Conservation (phyloP, 306 rosid species). For the Parietaria judaica region DNA sequence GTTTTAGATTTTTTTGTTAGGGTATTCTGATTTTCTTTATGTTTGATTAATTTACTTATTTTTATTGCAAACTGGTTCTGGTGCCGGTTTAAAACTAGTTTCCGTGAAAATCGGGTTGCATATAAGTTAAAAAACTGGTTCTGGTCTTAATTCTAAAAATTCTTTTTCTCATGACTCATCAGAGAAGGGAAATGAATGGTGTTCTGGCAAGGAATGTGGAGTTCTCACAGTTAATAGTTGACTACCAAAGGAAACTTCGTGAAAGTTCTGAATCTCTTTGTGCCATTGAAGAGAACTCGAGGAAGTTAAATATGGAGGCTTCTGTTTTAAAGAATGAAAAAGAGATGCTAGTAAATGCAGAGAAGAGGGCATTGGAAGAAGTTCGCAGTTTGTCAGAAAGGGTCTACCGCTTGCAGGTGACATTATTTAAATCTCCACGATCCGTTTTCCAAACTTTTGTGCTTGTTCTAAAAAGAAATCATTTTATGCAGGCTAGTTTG, state of each 20-base stretch:
- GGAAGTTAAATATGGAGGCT: constrained; percentile 74
- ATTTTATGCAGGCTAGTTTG: constrained; percentile 61
- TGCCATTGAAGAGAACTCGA: constrained; percentile 57
- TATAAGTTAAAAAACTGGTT: not conserved
- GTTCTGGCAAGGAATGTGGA: constrained; percentile 72
- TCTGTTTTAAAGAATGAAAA: constrained; percentile 68
- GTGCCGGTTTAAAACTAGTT: not conserved
- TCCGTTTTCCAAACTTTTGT: not conserved
- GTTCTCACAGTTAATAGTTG: constrained; percentile 73
- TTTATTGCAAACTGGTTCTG: too few relatives aligned
- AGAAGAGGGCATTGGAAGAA: constrained; percentile 83
- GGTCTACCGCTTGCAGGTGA: constrained; percentile 78
- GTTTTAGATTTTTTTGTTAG: too few relatives aligned
- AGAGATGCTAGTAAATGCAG: constrained; percentile 77
- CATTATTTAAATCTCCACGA: constrained; percentile 3
- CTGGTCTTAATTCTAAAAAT: not conserved
- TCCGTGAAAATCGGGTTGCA: not conserved
- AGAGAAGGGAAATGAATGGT: constrained; percentile 67
- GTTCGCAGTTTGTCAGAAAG: constrained; percentile 73
- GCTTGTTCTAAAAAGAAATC: constrained; percentile 24
- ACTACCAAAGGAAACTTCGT: constrained; percentile 76
- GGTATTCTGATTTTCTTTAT: too few relatives aligned
- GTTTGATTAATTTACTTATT: too few relatives aligned
- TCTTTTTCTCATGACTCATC: constrained; percentile 13
- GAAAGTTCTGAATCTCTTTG: constrained; percentile 71